phyloP scores from a whole-genome alignment of 176 grass and related monocot genomes.

The Oryza meridionalis region DNA sequence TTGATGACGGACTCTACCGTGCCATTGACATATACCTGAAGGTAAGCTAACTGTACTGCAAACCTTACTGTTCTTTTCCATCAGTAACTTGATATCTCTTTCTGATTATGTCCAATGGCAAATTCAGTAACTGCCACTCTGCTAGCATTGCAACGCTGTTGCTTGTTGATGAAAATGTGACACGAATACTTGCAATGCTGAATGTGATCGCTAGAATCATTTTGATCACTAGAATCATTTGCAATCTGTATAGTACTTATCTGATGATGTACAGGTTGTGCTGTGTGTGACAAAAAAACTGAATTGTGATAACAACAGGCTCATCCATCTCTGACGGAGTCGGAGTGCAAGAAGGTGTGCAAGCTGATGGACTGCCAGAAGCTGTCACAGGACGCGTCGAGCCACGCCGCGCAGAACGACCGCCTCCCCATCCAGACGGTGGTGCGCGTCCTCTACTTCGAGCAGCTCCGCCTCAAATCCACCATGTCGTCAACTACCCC shows the following conservation, averaged over 20 bases:
- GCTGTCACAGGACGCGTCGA: conserved; percentile 64
- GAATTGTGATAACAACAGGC: conserved; percentile 38
- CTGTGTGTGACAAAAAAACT: neutral
- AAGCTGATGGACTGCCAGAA: conserved; percentile 83
- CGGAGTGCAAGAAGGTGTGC: conserved; percentile 95
- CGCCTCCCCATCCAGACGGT: conserved; percentile 74
- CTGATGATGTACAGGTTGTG: neutral
- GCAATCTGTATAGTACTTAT: neutral
- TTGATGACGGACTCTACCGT: conserved; percentile 89
- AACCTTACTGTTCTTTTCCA: neutral
- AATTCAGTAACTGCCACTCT: neutral
- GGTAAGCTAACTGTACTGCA: conserved; percentile 36
- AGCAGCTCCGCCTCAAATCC: conserved; percentile 47
- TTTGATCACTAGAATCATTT: neutral
- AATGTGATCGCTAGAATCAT: neutral
- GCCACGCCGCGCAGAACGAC: conserved; percentile 82
- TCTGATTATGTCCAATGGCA: neutral
- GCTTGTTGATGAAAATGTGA: neutral
- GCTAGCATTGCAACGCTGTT: neutral
- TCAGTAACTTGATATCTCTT: neutral
- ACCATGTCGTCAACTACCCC: conserved; percentile 7
- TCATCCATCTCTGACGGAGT: conserved; percentile 83
- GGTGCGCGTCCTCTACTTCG: conserved; percentile 80
- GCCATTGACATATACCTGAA: conserved; percentile 97
- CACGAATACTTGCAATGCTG: neutral